Percentiles rank a stretch among this genome's conserved stretches.
These are phyloP conservation scores for Boletus rufocinnamomeus DNA, from an alignment of 768 basidiomycete genomes.

Conservation along the genomic window DNA sequence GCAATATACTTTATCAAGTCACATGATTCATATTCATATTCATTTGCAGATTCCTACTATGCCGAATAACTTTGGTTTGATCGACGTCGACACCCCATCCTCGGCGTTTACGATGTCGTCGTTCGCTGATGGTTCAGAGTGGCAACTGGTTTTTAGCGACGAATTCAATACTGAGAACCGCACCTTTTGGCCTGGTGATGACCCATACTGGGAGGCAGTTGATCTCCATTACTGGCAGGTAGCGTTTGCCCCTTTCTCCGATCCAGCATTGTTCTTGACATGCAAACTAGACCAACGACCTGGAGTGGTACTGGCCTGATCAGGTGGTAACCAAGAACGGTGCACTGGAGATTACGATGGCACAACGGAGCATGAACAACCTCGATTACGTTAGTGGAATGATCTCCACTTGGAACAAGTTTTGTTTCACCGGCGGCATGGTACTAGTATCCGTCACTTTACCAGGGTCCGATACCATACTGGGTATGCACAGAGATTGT, in stretches of 20 bases:
- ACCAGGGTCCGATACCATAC: conserved; percentile 64
- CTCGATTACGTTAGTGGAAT: conserved; percentile 74
- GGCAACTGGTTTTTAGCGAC: conserved; percentile 81
- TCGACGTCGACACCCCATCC: conserved; percentile 75
- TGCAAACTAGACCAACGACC: conserved; percentile 55
- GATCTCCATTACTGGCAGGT: conserved; percentile 81
- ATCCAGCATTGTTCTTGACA: conserved; percentile 3
- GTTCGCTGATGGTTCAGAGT: conserved; percentile 52
- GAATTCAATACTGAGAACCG: conserved; percentile 83
- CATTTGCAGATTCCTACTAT: conserved; percentile 66
- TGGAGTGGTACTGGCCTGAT: conserved; percentile 90
- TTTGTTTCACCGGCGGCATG: conserved; percentile 91
- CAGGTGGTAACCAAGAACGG: conserved; percentile 76
- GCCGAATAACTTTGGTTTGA: conserved; percentile 65
- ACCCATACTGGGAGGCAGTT: conserved; percentile 87
- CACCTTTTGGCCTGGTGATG: conserved; percentile 77
- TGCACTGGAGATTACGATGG: conserved; percentile 73
- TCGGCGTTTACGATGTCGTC: conserved; percentile 54
- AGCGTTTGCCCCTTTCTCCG: conserved; percentile 4
- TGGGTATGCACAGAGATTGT: conserved; percentile 30
- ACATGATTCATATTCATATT: conserved; percentile 1
- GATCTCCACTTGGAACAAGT: conserved; percentile 81
- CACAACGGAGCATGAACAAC: conserved; percentile 62
- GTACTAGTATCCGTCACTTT: conserved; percentile 68
- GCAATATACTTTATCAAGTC: background rate